Conservation (phyloP, 106 monocot genomes). For the Vanilla planifolia region DNA sequence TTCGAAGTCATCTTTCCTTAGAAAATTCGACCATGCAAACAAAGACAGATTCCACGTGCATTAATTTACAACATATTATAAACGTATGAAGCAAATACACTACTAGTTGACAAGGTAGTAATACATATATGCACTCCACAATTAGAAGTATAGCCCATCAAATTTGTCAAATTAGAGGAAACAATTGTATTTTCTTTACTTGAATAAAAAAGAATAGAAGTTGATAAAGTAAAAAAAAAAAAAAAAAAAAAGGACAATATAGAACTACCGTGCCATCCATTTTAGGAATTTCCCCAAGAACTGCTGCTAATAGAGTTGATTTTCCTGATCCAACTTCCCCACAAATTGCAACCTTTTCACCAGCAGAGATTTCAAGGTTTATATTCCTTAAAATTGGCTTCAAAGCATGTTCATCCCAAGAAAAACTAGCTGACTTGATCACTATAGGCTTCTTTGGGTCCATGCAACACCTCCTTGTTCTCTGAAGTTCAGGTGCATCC, state of each 20-base stretch:
- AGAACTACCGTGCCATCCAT: constrained; percentile 55
- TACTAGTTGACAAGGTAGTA: too few relatives aligned
- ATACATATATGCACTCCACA: too few relatives aligned
- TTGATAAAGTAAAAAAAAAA: too few relatives aligned
- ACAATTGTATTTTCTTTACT: too few relatives aligned
- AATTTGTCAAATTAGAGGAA: too few relatives aligned
- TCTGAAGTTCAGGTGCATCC: constrained; percentile 67
- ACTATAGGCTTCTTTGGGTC: constrained; percentile 18
- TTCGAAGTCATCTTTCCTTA: too few relatives aligned
- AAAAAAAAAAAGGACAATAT: background rate
- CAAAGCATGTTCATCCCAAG: constrained; percentile 54
- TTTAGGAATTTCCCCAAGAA: constrained; percentile 81
- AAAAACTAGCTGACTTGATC: constrained; percentile 62
- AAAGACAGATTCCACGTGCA: too few relatives aligned
- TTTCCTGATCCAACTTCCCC: constrained; percentile 99
- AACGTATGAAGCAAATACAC: too few relatives aligned
- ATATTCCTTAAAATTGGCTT: constrained; percentile 57
- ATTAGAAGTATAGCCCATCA: too few relatives aligned
- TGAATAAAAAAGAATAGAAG: background rate
- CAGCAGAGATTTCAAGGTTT: constrained; percentile 39
- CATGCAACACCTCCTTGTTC: constrained; percentile 3
- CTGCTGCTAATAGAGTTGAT: constrained; percentile 80
- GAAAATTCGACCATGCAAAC: too few relatives aligned
- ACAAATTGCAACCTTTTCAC: constrained; percentile 89
- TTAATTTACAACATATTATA: too few relatives aligned